Base-by-base conservation (phyloP, 139 green algal species). In the Chlorella vulgaris region DNA sequence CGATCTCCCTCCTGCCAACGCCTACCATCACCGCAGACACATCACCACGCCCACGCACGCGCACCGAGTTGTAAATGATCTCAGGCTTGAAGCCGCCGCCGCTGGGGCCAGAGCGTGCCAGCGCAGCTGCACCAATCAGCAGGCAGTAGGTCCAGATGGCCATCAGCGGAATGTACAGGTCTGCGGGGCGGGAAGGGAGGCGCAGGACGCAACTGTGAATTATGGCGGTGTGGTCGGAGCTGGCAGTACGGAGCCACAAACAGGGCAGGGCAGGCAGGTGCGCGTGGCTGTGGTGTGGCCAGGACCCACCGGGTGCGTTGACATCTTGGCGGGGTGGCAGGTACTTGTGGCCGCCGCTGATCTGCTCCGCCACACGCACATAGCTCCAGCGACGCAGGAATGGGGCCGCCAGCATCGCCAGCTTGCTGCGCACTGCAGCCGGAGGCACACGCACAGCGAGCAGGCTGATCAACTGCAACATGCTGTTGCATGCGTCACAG, bases 111-210 rank as follows among this genome's bases (percentile, higher is more conserved):
- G 73, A 76, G 31, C 67, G 58, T 5, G 61, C 42, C 5, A 89
- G 65, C 35, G 88, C 40, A 2, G 79, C 51, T 18, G 86, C 53
- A 18, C 86, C 90, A 3, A 86, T 73, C 28, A 99, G 82, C 29
- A 98, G 65, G 67, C 86, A 84, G 85, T 97, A 99, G 31, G 93
- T 95, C 89, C 89, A 96, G 18, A 95, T 80, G 0, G 89, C 91
- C 90, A 98, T 94, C 36, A 96, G 51, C 0, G 96, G 96, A 31
- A 99, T 92, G 90, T 99, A 99, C 70, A 99, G 88, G 86, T 99
- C 96, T 76, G 76, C 58, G 10, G 21, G 10, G 36, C n/a, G 10
- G 24, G 22, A 43, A 31, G n/a, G n/a, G n/a, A n/a, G n/a, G 1
- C 31, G 53, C 38, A 28, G 67, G 39, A 26, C 8, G 60, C 6